Conservation (phyloP, 352 stramenopile genomes). For the Phytopythium delawarense region DNA sequence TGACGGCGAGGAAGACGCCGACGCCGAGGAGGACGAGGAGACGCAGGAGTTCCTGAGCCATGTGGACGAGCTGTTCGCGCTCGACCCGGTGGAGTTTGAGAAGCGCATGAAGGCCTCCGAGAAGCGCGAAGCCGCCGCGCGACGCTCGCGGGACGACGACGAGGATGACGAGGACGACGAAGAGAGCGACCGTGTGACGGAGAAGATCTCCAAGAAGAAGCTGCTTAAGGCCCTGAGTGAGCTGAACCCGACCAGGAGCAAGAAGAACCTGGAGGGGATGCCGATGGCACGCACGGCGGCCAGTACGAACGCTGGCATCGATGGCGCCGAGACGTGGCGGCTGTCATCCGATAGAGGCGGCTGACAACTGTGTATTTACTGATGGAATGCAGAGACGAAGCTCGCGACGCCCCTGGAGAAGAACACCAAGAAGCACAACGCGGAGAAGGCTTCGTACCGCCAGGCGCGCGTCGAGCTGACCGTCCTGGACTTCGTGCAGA, state of each 20-base stretch:
- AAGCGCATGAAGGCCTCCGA: constrained; percentile 49
- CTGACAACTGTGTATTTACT: constrained; percentile 7
- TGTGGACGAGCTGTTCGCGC: constrained; percentile 61
- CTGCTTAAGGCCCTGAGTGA: constrained; percentile 68
- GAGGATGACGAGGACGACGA: constrained; percentile 19
- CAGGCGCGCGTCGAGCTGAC: constrained; percentile 68
- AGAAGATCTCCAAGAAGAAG: constrained; percentile 69
- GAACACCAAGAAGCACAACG: constrained; percentile 54
- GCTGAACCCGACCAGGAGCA: constrained; percentile 33
- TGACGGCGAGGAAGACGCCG: constrained; percentile 32
- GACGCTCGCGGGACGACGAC: constrained; percentile 5
- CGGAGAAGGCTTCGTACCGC: constrained; percentile 64
- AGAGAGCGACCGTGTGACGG: constrained; percentile 55
- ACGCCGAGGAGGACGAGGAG: constrained; percentile 45
- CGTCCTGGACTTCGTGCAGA: constrained; percentile 66
- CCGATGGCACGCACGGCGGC: constrained; percentile 31
- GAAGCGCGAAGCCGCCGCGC: constrained; percentile 31
- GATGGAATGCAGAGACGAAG: constrained; percentile 48
- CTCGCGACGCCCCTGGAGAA: constrained; percentile 64
- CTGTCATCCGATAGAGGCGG: background rate
- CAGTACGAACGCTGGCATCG: constrained; percentile 26
- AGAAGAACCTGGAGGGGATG: constrained; percentile 41
- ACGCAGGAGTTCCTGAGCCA: constrained; percentile 64
- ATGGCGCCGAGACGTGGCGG: background rate
- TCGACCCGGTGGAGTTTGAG: constrained; percentile 61